Evolutionary conservation across 1,284 basidiomycete species (phyloP).

Genomic region (Ganoderma meredithae): DNA sequence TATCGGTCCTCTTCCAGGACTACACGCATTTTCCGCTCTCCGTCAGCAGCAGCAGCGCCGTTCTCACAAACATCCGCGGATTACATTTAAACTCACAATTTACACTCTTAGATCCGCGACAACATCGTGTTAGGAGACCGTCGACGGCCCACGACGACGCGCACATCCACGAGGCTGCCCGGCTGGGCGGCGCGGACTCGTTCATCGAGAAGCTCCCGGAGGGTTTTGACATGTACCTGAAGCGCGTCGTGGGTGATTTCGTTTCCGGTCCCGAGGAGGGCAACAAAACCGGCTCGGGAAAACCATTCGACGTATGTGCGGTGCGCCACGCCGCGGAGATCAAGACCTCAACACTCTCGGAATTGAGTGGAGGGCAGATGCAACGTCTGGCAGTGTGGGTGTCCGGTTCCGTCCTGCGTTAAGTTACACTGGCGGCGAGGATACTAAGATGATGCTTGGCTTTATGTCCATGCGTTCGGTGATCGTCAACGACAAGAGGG

Average conservation of each 20-base stretch:
- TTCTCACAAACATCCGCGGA: no score
- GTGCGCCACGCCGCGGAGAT: slow-evolving; percentile 55
- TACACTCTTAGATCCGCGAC: slow-evolving; percentile 63
- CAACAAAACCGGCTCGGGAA: slow-evolving; percentile 65
- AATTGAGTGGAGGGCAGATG: slow-evolving; percentile 78
- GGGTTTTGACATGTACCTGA: slow-evolving; percentile 74
- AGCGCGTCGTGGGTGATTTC: slow-evolving; percentile 69
- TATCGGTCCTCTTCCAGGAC: slow-evolving; percentile 81
- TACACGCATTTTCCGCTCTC: slow-evolving; percentile 80
- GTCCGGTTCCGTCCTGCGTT: no score
- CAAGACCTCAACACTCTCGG: slow-evolving; percentile 41
- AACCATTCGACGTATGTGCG: slow-evolving; percentile 58
- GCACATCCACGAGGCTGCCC: slow-evolving; percentile 67
- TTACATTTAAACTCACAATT: no score
- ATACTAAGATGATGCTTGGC: neutral
- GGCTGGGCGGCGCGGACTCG: slow-evolving; percentile 69
- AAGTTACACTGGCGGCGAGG: no score
- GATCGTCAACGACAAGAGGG: neutral
- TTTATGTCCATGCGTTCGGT: neutral
- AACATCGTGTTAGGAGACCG: slow-evolving; percentile 79
- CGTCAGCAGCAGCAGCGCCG: slow-evolving; percentile 53
- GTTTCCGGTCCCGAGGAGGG: slow-evolving; percentile 70
- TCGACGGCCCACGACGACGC: slow-evolving; percentile 53
- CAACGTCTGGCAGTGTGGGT: slow-evolving; percentile 34
- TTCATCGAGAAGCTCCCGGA: slow-evolving; percentile 71